Conservation (phyloP, 1,139 yeast species). For the Ogataea hybrid region DNA sequence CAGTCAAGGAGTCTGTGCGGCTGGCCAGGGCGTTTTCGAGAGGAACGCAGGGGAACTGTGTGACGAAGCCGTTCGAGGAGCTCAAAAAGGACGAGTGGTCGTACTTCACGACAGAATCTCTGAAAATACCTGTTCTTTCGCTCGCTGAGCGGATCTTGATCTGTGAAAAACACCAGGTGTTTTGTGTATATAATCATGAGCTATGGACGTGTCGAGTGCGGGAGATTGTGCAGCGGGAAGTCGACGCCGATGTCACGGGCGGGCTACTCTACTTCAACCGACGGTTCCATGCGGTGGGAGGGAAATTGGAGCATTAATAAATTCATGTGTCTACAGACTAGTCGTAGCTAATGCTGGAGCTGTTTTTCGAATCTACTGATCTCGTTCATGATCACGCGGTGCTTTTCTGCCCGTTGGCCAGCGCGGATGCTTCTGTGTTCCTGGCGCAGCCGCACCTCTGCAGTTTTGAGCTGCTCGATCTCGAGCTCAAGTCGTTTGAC, state of each 20-base stretch:
- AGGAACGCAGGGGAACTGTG: constrained; percentile 38
- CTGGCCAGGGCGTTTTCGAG: constrained; percentile 61
- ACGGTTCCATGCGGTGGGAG: constrained; percentile 57
- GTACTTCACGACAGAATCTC: constrained; percentile 21
- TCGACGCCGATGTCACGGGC: constrained; percentile 38
- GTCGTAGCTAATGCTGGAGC: constrained; percentile 9
- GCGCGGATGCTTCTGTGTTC: constrained; percentile 32
- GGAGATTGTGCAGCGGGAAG: constrained; percentile 41
- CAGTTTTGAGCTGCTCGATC: constrained; percentile 31
- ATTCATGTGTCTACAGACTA: background rate
- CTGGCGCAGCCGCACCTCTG: constrained; percentile 32
- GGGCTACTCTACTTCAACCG: constrained; percentile 67
- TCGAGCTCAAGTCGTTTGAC: constrained; percentile 31
- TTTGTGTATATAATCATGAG: constrained; percentile 75
- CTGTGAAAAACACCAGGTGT: constrained; percentile 54
- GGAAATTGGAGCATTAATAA: constrained; percentile 3
- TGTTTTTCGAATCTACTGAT: constrained; percentile 25
- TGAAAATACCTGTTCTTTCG: constrained; percentile 54
- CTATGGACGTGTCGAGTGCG: constrained; percentile 77
- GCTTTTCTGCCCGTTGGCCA: constrained; percentile 26
- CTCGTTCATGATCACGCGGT: constrained; percentile 21
- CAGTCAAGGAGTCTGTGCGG: constrained; percentile 48
- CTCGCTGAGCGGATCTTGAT: constrained; percentile 62
- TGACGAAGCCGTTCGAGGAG: constrained; percentile 44
- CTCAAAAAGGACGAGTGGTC: constrained; percentile 35